These are phyloP conservation scores for Sarocladium brachiariae DNA, from an alignment of 2,329 filamentous ascomycete species.

Conservation along the genomic window DNA sequence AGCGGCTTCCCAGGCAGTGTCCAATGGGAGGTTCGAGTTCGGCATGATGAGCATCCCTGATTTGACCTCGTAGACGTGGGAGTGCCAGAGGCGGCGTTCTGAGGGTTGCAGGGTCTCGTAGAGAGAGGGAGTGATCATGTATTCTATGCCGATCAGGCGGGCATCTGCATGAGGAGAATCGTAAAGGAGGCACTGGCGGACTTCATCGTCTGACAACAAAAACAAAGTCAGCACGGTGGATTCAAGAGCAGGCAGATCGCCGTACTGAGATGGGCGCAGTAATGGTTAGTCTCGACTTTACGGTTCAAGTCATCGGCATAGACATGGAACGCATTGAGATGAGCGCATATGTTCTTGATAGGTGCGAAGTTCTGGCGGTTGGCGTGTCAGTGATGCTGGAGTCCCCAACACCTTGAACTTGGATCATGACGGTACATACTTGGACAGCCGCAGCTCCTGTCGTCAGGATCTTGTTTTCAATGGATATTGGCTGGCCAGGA, in stretches of 20 bases:
- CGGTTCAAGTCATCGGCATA: conserved; percentile 68
- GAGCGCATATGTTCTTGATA: conserved; percentile 68
- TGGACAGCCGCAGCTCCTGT: conserved; percentile 55
- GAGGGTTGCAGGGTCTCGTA: conserved; percentile 58
- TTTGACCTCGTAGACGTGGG: conserved; percentile 67
- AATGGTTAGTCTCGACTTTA: conserved; percentile 74
- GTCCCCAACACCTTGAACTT: no score
- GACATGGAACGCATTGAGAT: conserved; percentile 80
- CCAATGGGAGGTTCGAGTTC: conserved; percentile 41
- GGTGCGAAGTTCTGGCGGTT: conserved; percentile 56
- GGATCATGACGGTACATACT: conserved; percentile 22
- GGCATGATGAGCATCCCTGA: conserved; percentile 78
- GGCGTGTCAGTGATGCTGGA: background rate
- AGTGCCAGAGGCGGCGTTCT: conserved; percentile 75
- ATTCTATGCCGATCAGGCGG: conserved; percentile 76
- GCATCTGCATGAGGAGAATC: conserved; percentile 61
- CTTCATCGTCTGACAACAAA: conserved; percentile 39
- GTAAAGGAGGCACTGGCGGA: conserved; percentile 82
- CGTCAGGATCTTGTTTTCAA: conserved; percentile 52
- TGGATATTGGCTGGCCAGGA: conserved; percentile 33
- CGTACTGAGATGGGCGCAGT: conserved; percentile 66
- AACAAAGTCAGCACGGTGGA: background rate
- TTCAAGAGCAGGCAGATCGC: background rate
- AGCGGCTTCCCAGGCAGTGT: conserved; percentile 63
- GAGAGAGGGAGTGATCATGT: conserved; percentile 70